Evolutionary conservation across 768 basidiomycete species (phyloP).

Genomic region (Boletus tomentosulus): DNA sequence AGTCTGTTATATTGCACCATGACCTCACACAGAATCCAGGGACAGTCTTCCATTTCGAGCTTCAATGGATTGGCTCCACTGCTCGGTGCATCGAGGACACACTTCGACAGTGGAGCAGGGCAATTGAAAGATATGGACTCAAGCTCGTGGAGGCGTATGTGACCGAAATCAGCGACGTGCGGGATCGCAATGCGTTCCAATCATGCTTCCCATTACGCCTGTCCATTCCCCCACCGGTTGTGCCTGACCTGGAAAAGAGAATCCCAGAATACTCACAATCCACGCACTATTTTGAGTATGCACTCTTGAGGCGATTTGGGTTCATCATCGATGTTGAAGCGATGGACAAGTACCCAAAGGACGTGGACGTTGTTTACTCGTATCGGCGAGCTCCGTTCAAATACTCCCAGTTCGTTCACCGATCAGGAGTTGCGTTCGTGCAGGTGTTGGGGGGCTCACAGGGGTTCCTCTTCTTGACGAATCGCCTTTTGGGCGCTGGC

Average conservation of each 20-base stretch:
- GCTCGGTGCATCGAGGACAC: conserved; percentile 89
- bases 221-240: conserved; percentile 67
- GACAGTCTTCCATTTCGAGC: conserved; percentile 95
- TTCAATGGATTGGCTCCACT: conserved; percentile 95
- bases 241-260: conserved; percentile 62
- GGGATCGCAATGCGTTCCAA: conserved; percentile 84
- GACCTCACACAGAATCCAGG: conserved; percentile 93
- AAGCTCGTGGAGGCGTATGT: conserved; percentile 93
- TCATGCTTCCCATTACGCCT: conserved; percentile 82
- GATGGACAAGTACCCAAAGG: conserved; percentile 67
- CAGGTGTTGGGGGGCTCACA: conserved; percentile 77
- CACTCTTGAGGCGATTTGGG: conserved; percentile 68
- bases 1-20: conserved; percentile 84
- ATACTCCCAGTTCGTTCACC: conserved; percentile 91
- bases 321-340: conserved; percentile 87
- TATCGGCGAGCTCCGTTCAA: conserved; percentile 77
- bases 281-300: conserved; percentile 76
- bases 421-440: conserved; percentile 84
- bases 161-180: conserved; percentile 84
- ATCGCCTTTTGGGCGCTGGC: conserved; percentile 74
- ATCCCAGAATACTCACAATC: conserved; percentile 65
- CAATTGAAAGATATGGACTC: conserved; percentile 85
- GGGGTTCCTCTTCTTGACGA: conserved; percentile 88
- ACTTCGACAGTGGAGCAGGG: conserved; percentile 73
- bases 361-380: conserved; percentile 82